Conservation (phyloP, 2,329 filamentous ascomycete genomes). For the Basipetospora chlamydospora region DNA sequence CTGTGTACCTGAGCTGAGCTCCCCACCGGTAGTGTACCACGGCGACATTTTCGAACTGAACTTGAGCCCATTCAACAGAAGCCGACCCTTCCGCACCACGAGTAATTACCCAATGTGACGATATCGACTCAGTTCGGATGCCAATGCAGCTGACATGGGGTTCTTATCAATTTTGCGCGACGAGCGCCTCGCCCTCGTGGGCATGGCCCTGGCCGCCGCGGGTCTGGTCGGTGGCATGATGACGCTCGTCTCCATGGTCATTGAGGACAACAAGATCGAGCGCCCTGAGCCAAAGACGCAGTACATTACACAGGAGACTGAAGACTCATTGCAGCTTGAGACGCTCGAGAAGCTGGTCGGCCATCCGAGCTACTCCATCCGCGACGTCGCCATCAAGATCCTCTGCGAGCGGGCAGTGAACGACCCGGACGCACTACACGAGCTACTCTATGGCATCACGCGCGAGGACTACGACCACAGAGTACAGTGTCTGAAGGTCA, state of each 20-base stretch:
- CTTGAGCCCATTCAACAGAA: no score
- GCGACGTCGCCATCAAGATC: slow-evolving; percentile 50
- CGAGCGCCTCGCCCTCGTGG: slow-evolving; percentile 37
- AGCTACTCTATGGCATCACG: slow-evolving; percentile 43
- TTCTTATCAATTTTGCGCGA: slow-evolving; percentile 22
- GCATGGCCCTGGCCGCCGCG: slow-evolving; percentile 43
- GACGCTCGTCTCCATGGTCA: slow-evolving; percentile 42
- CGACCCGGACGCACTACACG: slow-evolving; percentile 34
- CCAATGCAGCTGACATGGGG: slow-evolving; percentile 3
- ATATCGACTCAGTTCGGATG: no score
- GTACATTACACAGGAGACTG: slow-evolving; percentile 62
- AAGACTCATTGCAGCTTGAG: slow-evolving; percentile 51
- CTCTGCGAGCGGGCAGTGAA: slow-evolving; percentile 44
- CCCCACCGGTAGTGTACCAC: no score
- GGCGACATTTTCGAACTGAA: no score
- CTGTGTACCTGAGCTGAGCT: no score
- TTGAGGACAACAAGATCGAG: slow-evolving; percentile 52
- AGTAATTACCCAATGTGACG: no score
- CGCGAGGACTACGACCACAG: slow-evolving; percentile 43
- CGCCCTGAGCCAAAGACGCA: slow-evolving; percentile 50
- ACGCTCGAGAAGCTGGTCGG: slow-evolving; percentile 54
- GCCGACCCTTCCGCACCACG: no score
- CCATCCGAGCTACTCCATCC: slow-evolving; percentile 59
- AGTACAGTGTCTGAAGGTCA: slow-evolving; percentile 38
- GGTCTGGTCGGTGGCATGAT: slow-evolving; percentile 42